Evolutionary conservation across 805 yeast genomes (phyloP).

Genomic region (Teunomyces barrocoloradensis): DNA sequence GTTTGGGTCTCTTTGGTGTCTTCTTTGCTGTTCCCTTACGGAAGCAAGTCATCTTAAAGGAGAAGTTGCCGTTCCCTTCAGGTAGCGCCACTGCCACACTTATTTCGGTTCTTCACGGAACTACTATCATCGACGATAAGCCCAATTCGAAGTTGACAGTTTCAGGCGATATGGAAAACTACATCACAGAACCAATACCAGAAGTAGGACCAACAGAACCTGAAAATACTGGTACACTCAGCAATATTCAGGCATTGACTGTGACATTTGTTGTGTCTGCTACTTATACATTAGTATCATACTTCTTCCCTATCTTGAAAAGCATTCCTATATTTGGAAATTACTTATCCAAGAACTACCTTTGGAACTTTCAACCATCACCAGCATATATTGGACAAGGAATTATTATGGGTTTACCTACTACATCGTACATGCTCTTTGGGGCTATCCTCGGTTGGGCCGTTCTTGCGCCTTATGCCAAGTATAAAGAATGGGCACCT

Average conservation of each 20-base stretch:
- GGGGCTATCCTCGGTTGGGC: conserved; percentile 95
- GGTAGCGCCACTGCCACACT: conserved; percentile 95
- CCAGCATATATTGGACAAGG: conserved; percentile 99
- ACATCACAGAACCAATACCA: neutral
- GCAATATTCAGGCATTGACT: conserved; percentile 59
- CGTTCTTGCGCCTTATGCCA: conserved; percentile 77
- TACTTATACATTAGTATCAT: conserved; percentile 65
- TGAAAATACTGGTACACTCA: conserved; percentile 13
- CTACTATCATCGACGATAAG: conserved; percentile 44
- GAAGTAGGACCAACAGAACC: neutral
- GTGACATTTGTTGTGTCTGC: conserved; percentile 70
- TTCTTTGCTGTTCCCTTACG: conserved; percentile 91
- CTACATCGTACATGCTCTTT: conserved; percentile 85
- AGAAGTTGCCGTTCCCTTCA: conserved; percentile 87
- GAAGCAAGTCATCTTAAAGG: conserved; percentile 81
- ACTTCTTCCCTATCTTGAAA: conserved; percentile 68
- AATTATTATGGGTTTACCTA: conserved; percentile 92
- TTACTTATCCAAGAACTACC: conserved; percentile 55
- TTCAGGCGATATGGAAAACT: conserved; percentile 7
- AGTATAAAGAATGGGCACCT: conserved; percentile 76
- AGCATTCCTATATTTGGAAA: conserved; percentile 75
- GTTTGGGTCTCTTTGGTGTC: conserved; percentile 91
- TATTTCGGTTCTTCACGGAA: conserved; percentile 81
- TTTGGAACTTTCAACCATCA: conserved; percentile 91
- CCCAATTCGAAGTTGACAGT: conserved; percentile 1